Evolutionary conservation across 2,329 filamentous ascomycete genomes (phyloP), one percentile per base, ranked within the genome.

Genomic region (Nothophoma quercina): DNA sequence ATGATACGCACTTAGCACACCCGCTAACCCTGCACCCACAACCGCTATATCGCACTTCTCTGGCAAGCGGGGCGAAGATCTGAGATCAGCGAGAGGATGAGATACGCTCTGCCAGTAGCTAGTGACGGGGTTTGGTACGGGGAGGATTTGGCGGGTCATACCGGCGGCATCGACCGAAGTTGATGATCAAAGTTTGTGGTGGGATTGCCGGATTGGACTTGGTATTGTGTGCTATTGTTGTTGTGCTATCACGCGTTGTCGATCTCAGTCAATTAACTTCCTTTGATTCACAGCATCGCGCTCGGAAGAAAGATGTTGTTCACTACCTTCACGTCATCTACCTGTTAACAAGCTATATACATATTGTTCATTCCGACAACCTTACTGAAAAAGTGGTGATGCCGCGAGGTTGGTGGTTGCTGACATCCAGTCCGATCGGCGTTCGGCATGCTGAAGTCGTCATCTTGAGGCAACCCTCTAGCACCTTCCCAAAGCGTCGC

Each of bases 41-140:
- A 75, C 65, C 4, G 69, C 55, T 36, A 74, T 64, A 49, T 74
- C 68, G 40, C 58, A 65, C 26, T 42, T 30, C 8, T 29, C 2
- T 1, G 71, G 73, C 0, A 75, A 50, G 2, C 58, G 38, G 7
- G 64, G 39, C 5, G 74, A 71, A 4, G 60, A 70, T 19, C 68
- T 63, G 8, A 69, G 48, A 21, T 68, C 52, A 13, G 64, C 65
- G 33, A 72, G 61, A 6, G 58, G 55, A 22, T 67, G 62, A 1
- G 71, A 67, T 15, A 69, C 55, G 16, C 60, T 61, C 49, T 74
- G 72, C 74, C 73, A 77, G 58, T 75, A 75, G n/a, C 68, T 67
- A 1, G 58, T 36, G 3, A 70, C 67, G 0, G 73, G 71, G 18
- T 67, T 59, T 3, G 67, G 54, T 5, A 64, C 67, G 9, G 74